Evolutionary conservation across 805 yeast genomes (phyloP).

Genomic region (Yamadazyma nakazawae): DNA sequence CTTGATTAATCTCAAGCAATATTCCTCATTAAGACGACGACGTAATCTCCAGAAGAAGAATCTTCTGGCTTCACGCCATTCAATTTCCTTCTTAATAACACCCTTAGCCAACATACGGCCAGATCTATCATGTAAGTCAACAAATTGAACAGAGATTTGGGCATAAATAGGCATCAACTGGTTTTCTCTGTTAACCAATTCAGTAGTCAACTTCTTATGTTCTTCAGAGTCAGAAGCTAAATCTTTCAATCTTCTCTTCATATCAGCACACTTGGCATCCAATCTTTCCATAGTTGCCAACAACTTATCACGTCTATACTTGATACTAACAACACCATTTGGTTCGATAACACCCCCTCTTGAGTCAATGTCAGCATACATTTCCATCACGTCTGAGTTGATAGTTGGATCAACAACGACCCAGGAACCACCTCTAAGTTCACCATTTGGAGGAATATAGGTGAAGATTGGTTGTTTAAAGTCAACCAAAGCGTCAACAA

Average conservation of each 20-base stretch:
- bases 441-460: conserved; percentile 97
- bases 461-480: conserved; percentile 96
- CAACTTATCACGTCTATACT: conserved; percentile 91
- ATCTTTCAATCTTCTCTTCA: conserved; percentile 59
- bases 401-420: conserved; percentile 99
- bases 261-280: conserved; percentile 68
- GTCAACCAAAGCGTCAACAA: conserved; percentile 94
- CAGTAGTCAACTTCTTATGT: conserved; percentile 57
- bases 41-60: conserved; percentile 98
- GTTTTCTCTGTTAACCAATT: conserved; percentile 76
- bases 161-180: conserved; percentile 80
- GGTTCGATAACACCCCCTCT: conserved; percentile 99
- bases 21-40: conserved; percentile 92
- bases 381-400: conserved; percentile 96
- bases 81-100: conserved; percentile 76
- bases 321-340: conserved; percentile 98
- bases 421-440: conserved; percentile 99
- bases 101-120: conserved; percentile 98
- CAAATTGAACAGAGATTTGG: conserved; percentile 92
- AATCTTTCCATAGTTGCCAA: conserved; percentile 88
- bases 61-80: conserved; percentile 87
- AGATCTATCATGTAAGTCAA: conserved; percentile 96
- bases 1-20: conserved; percentile 70
- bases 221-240: conserved; percentile 57
- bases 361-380: conserved; percentile 95